Base-by-base conservation (phyloP, 805 yeast species). In the Yamadazyma olivae region DNA sequence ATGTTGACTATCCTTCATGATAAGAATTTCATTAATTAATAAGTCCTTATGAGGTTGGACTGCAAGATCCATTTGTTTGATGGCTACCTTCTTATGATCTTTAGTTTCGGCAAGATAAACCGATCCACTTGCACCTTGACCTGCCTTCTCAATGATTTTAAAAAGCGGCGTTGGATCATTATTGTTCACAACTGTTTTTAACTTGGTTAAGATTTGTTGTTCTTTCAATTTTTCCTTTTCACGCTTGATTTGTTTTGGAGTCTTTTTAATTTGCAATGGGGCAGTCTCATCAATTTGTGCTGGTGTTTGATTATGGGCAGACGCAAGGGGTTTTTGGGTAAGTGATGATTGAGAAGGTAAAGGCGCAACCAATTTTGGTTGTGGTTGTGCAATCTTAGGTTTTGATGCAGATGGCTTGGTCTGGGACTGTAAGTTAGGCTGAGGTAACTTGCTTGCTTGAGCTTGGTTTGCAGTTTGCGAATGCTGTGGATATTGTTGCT, bases 51-150 rank as follows among this genome's bases (percentile, higher is more conserved):
- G 74, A 25, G 96, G 95, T 66, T 93, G 99, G 27, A 79, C 81
- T 35, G 83, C 79, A 36, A 93, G 64, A 51, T 93, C 95, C 86
- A 93, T 93, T 64, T 93, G 97, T 61, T 93, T 93, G 43, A 93
- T 88, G 6, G 99, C 99, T 31, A 93, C 96, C 50, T 83, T 82
- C 38, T 71, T 67, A 23, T 74, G 66, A 17, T 73, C 61, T 37
- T 70, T 70, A 30, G 83, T 74, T 52, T 78, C 81, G 0, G 96
- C 96, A 32, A 89, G 68, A 54, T 84, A 93, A 14, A 93, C 99
- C 3, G 95, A 88, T 14, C 99, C 99, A 44, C 90, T 79, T 0
- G 99, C 99, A 52, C 99, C 99, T 64, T 93, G 98, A 13, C 99
- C 99, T 1, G 91, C 93, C 47, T 83, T 82, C 54, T 82, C 88